Evolutionary conservation across 169 alveolate species (phyloP).

Genomic region (Plasmodium relictum): DNA sequence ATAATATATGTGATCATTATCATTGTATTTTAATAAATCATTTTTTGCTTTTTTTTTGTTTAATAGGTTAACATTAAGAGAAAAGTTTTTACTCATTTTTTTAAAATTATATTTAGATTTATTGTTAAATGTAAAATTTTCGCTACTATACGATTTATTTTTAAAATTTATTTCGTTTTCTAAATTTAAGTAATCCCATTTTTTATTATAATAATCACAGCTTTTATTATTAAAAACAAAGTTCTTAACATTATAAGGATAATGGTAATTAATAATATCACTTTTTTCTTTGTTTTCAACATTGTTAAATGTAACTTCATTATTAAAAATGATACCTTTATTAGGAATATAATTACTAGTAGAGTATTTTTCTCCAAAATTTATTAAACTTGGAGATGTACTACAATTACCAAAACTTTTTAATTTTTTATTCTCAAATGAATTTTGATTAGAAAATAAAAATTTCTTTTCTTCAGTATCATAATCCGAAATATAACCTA

Average conservation of each 20-base stretch:
- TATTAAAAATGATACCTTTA: no score
- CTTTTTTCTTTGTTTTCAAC: no score
- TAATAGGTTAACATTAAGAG: background rate
- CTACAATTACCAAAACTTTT: background rate
- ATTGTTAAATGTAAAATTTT: background rate
- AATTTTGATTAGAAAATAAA: background rate
- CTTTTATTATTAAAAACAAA: no score
- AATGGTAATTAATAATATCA: no score
- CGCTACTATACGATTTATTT: conserved; percentile 4
- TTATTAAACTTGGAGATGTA: background rate
- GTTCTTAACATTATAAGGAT: no score
- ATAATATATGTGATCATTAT: background rate
- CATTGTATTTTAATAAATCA: no score
- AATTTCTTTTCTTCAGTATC: background rate
- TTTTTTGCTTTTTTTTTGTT: background rate
- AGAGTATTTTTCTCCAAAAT: no score
- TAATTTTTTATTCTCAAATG: background rate
- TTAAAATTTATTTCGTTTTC: no score
- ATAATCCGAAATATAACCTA: background rate
- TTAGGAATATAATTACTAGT: no score
- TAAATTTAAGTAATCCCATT: no score
- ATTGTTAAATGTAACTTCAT: no score
- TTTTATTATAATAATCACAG: no score
- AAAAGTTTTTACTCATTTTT: conserved; percentile 5
- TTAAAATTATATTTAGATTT: background rate